These are phyloP conservation scores for Rachicladosporium sp. DNA, from an alignment of 2,329 filamentous ascomycete species.

Conservation along the genomic window DNA sequence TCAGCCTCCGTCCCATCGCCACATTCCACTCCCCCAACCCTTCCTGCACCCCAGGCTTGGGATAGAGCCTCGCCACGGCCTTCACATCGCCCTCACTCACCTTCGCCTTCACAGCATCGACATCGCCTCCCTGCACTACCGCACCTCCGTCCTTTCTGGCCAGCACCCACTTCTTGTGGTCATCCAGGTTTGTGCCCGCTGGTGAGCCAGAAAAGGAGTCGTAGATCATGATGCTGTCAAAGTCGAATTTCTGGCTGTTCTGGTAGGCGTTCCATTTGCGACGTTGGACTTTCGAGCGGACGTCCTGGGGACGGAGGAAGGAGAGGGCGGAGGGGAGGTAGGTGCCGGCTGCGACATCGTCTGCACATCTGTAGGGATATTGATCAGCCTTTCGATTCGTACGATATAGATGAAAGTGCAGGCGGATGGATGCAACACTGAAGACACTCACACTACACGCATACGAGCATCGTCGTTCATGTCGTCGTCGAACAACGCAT, in stretches of 20 bases:
- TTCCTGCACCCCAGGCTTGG: neutral
- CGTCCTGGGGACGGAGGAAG: neutral
- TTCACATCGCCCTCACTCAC: conserved; percentile 4
- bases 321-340: conserved; percentile 2
- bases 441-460: neutral
- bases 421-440: too few species aligned
- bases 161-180: conserved; percentile 2
- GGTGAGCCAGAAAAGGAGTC: neutral
- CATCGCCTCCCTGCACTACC: conserved; percentile 4
- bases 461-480: neutral
- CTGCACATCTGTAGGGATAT: neutral
- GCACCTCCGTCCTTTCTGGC: neutral
- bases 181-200: neutral
- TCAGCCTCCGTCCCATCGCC: neutral
- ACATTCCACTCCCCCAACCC: neutral
- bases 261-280: neutral
- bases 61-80: conserved; percentile 2
- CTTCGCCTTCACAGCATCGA: neutral
- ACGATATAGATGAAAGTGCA: too few species aligned
- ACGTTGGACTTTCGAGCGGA: neutral
- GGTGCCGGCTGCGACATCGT: neutral
- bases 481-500: conserved; percentile 1
- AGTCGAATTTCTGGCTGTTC: conserved; percentile 2
- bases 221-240: conserved; percentile 6
- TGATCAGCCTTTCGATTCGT: too few species aligned